Evolutionary conservation across 2,329 filamentous ascomycete species (phyloP), one percentile per base, ranked within the genome.

Genomic region (Ceratocystis lukuohia): DNA sequence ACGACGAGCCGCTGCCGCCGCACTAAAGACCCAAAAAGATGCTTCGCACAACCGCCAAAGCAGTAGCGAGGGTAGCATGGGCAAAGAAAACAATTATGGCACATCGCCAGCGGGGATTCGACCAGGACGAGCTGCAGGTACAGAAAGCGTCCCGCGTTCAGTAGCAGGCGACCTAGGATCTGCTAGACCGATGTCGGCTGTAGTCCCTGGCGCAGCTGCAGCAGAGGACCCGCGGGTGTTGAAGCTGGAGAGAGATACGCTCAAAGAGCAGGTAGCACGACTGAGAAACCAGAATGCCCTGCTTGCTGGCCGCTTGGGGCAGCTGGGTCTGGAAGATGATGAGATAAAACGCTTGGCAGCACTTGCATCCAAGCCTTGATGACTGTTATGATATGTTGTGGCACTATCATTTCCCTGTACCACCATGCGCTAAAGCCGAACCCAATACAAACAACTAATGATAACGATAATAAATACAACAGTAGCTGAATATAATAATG

Each of bases 231-330:
- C 28, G 3, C 20, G 17, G 7, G 37, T 53, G 28, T 15, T 59
- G 10, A 41, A 57, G 50, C 15, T 45, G 37, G 28, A 33, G 74
- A 74, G 85, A n/a, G 82, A 84, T 50, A 72, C 83, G 15, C 80
- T 81, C 20, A 72, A 76, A 56, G 78, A 79, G 69, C 78, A 85
- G 74, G 76, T 80, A 25, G 79, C 84, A 65, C 75, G 84, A 28
- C 74, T 86, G n/a, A 79, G 86, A 75, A 74, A 76, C 1, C 80
- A 86, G 74, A 86, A 86, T 70, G 86, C 83, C 2, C 76, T 77
- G 75, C 75, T 86, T 1, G 82, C 81, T 0, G 82, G 81, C 6
- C 77, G 75, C 69, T 70, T 85, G 61, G 83, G 83, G n/a, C 78
- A 73, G 69, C 66, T 78, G 66, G 76, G 75, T 10, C 20, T 66